Evolutionary conservation across 2,329 filamentous ascomycete species (phyloP), one percentile per base, ranked within the genome.

Genomic region (Xylariales sp.): DNA sequence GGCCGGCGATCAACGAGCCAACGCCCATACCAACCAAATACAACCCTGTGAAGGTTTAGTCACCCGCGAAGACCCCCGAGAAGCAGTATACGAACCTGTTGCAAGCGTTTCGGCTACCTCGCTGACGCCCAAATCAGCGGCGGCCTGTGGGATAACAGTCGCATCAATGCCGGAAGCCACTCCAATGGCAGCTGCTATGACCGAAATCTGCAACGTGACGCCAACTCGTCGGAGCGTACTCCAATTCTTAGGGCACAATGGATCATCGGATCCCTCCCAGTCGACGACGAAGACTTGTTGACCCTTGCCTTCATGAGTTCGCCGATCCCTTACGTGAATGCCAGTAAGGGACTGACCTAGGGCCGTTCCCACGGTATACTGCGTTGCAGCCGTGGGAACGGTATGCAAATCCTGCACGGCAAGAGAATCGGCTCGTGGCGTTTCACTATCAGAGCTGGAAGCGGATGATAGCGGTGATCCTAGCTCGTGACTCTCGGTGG

Each of bases 151-250:
- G 0, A 74, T 46, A 1, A 71, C 69, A 0, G 64, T 65, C 1
- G 71, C 70, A 41, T 78, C 73, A 29, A 80, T 76, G 0, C 73
- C 69, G 4, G 70, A 73, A 0, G 74, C 73, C 1, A 69, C 61
- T 3, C 68, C 68, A 0, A 78, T 72, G 1, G 73, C 64, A 20
- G 73, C 68, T 0, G 64, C 73, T 21, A 81, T 72, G 3, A 59
- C 39, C 0, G 66, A 65, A 3, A 74, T 65, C 11, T 70, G 56
- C 0, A 70, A 37, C 0, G 68, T 72, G 1, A 62, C 61, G 4
- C 55, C 49, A 4, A 70, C 48, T 1, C 67, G 61, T 5, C 53
- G 56, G 3, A 44, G 35, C 9, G 54, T 44, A n/a, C 52, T 48
- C 57, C 60, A 69, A 29, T 68, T 67, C 16, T 57, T 55, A 3